Conservation (phyloP, 208 protist genomes). For the Wallacemonas collosoma region DNA sequence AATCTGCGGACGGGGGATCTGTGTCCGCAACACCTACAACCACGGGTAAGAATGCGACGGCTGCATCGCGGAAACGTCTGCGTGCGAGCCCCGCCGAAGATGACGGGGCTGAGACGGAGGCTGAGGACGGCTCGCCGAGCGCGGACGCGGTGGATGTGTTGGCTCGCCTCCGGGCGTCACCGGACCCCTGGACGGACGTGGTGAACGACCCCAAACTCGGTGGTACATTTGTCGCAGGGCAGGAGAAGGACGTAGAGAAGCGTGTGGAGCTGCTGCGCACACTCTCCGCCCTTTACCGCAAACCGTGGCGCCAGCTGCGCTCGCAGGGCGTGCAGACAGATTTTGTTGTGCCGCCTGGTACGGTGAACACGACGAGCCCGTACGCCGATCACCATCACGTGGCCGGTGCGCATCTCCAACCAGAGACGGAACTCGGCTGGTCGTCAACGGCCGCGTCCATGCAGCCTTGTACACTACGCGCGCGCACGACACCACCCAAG, state of each 20-base stretch:
- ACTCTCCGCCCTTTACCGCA: conserved; percentile 61
- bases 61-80: conserved; percentile 20
- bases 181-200: conserved; percentile 62
- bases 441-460: not conserved
- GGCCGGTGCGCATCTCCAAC: conserved; percentile 40
- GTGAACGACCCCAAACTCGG: conserved; percentile 28
- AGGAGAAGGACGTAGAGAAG: conserved; percentile 64
- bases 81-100: not conserved
- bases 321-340: conserved; percentile 77
- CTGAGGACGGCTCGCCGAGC: not conserved
- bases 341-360: conserved; percentile 60
- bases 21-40: not conserved
- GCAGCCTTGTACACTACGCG: not conserved
- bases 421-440: conserved; percentile 54
- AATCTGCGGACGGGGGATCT: not conserved
- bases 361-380: conserved; percentile 74
- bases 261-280: conserved; percentile 61
- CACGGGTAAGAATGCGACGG: not conserved
- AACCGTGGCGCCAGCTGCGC: conserved; percentile 51
- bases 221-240: conserved; percentile 55
- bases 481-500: not conserved
- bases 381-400: conserved; percentile 50
- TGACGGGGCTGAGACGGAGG: not conserved
- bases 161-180: conserved; percentile 42
- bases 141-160: conserved; percentile 12